Evolutionary conservation across 2,329 filamentous ascomycete genomes (phyloP).

Genomic region (Aspergillus oerlinghausenensis): DNA sequence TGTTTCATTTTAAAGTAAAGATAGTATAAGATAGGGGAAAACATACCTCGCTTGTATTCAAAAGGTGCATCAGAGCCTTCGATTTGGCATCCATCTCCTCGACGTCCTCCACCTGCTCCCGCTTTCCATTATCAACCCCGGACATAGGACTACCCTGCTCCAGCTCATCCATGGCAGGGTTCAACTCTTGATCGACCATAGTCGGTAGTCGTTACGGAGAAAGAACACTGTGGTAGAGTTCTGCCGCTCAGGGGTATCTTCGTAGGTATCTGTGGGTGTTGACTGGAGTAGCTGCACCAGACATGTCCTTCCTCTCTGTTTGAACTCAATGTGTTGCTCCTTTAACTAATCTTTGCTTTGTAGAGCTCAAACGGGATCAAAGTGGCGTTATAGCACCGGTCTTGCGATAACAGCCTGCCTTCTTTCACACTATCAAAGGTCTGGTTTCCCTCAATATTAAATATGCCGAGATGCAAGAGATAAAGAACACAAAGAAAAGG

Average conservation of each 20-base stretch:
- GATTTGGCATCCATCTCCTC: constrained; percentile 43
- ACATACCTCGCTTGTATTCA: constrained; percentile 43
- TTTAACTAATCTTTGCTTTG: not conserved
- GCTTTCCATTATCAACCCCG: constrained; percentile 10
- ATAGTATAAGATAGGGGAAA: not conserved
- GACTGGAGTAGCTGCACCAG: constrained; percentile 21
- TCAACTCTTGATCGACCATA: constrained; percentile 12
- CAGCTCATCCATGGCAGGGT: not conserved
- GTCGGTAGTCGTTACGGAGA: constrained; percentile 22
- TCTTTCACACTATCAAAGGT: not conserved
- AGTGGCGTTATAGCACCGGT: not conserved
- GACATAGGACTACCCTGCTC: not conserved
- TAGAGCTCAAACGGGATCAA: not conserved
- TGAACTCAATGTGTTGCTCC: not conserved
- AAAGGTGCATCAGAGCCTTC: constrained; percentile 41
- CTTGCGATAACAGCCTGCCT: not conserved
- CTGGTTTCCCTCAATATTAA: not conserved
- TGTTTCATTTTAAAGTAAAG: not conserved
- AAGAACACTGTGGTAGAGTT: constrained; percentile 30
- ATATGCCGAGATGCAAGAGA: not conserved
- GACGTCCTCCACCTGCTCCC: constrained; percentile 17
- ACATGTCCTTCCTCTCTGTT: constrained; percentile 17
- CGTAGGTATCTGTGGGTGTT: constrained; percentile 24
- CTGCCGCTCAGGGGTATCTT: constrained; percentile 18
- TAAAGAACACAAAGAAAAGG: not conserved